Base-by-base conservation (phyloP, 2,329 filamentous ascomycete genomes). In the Cordyceps cateniannulata region DNA sequence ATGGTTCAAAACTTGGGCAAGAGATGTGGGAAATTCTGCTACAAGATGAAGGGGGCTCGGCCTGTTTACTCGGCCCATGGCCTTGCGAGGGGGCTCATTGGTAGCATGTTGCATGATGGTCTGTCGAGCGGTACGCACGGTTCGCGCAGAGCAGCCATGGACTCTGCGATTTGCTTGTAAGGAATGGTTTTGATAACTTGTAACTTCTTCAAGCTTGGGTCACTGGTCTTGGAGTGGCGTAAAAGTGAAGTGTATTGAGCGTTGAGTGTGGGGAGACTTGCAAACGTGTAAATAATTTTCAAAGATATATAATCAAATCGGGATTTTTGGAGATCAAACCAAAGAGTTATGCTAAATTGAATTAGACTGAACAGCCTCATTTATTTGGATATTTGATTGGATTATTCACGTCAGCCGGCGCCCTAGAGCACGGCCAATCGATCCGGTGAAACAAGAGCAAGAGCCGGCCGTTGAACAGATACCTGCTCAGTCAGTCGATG, bases 71-170 rank as follows among this genome's bases (percentile, higher is more conserved):
- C 45, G 53, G 22, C 60, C 45, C 20, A 20, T 59, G 16, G 51
- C 40, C 45, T 51, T 50, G 32, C 45, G 60, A 20, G 60, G 53
- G 18, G 44, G 53, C n/a, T n/a, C 45, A 20, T 59, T 62, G n/a
- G 52, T 58, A 47, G 52, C 35, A 59, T 62, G 24, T 53, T 42
- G 6, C 12, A 51, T 53, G 29, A 52, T 62, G 29, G 47, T 62
- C n/a, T 32, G 10, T 51, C 45, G 53, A 24, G 60, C 47, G 35
- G 8, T 35, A 25, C 47, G 25, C 18, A 59, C n/a, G 18, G 47
- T 62, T 58, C 24, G 60, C 12, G 35, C 22, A 47, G 44, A 47
- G n/a, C n/a, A n/a, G n/a, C n/a, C n/a, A n/a, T n/a, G n/a, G n/a
- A n/a, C n/a, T n/a, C n/a, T n/a, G n/a, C n/a, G n/a, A n/a, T n/a